Conservation (phyloP, 495 filamentous ascomycete species). For the Niebla homalea region DNA sequence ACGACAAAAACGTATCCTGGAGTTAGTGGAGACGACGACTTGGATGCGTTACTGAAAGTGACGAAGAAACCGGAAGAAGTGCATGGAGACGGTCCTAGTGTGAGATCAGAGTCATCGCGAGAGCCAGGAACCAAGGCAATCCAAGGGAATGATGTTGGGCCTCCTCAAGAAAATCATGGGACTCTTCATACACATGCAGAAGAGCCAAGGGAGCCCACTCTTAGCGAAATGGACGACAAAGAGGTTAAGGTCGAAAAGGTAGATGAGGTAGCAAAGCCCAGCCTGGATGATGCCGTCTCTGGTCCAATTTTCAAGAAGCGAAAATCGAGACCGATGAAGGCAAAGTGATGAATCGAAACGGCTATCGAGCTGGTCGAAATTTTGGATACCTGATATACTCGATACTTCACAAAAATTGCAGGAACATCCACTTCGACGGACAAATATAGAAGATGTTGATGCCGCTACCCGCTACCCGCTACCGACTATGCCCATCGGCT, state of each 20-base stretch:
- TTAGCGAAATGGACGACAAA: background rate
- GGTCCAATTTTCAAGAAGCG: slow-evolving; percentile 81
- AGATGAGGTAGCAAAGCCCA: background rate
- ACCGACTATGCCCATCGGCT: background rate
- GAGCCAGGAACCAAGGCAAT: too few relatives aligned
- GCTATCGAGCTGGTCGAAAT: too few relatives aligned
- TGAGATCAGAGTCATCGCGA: background rate
- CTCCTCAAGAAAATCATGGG: too few relatives aligned
- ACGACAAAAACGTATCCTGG: slow-evolving; percentile 52
- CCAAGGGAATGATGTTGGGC: too few relatives aligned
- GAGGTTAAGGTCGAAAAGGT: slow-evolving; percentile 11
- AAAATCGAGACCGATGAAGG: slow-evolving; percentile 63
- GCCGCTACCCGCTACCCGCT: background rate
- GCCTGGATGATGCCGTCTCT: slow-evolving; percentile 20
- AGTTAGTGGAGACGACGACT: slow-evolving; percentile 39
- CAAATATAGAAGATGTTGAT: too few relatives aligned
- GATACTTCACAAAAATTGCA: too few relatives aligned
- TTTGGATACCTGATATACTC: too few relatives aligned
- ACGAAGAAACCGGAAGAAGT: slow-evolving; percentile 22
- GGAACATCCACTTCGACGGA: background rate
- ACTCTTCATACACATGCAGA: too few relatives aligned
- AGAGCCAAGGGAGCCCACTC: too few relatives aligned
- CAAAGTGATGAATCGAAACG: slow-evolving; percentile 22
- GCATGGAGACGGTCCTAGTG: slow-evolving; percentile 11
- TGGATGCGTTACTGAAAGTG: slow-evolving; percentile 53